Evolutionary conservation across 2,329 filamentous ascomycete genomes (phyloP), one percentile per base, ranked within the genome.

Genomic region (Fusarium kyushuense): DNA sequence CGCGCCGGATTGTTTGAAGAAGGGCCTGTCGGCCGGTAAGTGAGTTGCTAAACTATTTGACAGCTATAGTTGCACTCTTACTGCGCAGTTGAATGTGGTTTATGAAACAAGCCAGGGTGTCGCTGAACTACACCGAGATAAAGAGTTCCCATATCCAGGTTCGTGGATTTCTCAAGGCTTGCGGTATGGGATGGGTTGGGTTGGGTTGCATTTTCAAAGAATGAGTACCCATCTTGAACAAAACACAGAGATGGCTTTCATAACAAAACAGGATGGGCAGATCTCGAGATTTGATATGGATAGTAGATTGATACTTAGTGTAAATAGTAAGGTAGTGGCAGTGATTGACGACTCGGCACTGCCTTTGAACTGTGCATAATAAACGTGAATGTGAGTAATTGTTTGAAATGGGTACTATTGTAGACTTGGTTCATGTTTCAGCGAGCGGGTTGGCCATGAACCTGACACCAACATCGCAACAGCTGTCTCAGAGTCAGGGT

Each of bases 191-290:
- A 56, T 38, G 32, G 58, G 57, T 49, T 23, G 32, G 58, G 57
- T 49, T 23, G 30, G 23, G 47, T 51, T 51, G 47, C 47, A 40
- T 51, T 65, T 41, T 30, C 42, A 65, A 70, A 55, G 57, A 58
- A 64, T 48, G 45, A 69, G 61, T 67, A 43, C 62, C 64, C 69
- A 62, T 55, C 58, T 30, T 13, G 12, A 55, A 36, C 29, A 27
- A 70, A 56, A 65, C 52, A 48, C 69, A 55, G 59, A 69, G 69
- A 57, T 72, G 36, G 49, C 41, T 35, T 54, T n/a, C 25, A 59
- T 54, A 67, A 57, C 54, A 40, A 62, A 60, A 73, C 72, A 63
- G 54, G 67, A 73, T 73, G 64, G 57, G 62, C 56, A 73, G 69
- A 71, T 71, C 67, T 71, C 27, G 46, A 67, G 60, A 65, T 67